Conservation (phyloP, 345 rosid species). For the Rhodomyrtus tomentosa region DNA sequence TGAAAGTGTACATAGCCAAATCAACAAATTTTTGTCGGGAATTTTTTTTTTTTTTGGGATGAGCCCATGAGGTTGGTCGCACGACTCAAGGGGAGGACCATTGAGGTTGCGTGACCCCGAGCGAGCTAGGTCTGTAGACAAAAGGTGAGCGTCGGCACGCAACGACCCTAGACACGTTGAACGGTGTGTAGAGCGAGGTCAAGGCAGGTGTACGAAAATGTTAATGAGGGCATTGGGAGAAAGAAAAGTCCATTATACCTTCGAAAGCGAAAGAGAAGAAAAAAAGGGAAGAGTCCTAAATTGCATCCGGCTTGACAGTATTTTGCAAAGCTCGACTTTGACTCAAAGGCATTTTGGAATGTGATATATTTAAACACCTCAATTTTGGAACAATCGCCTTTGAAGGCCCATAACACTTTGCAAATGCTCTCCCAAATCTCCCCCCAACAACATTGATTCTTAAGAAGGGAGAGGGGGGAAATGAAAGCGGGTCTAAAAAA, state of each 20-base stretch:
- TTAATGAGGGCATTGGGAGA: no score
- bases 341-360: no score
- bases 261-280: background rate
- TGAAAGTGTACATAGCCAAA: background rate
- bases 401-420: background rate
- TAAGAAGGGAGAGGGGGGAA: background rate
- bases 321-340: background rate
- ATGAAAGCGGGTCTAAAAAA: background rate
- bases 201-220: background rate
- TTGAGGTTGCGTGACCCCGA: rapidly evolving
- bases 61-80: background rate
- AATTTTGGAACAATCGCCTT: background rate
- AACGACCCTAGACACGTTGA: background rate
- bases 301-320: background rate
- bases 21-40: no score
- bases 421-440: background rate
- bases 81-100: background rate
- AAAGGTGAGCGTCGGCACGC: background rate
- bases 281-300: background rate
- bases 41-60: background rate
- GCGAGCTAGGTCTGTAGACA: background rate
- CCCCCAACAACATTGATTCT: background rate
- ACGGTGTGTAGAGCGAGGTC: rapidly evolving
- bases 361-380: background rate
- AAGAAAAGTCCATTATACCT: background rate